These are phyloP conservation scores for Colletotrichum paranaense DNA, from an alignment of 2,329 filamentous ascomycete genomes.

Conservation along the genomic window DNA sequence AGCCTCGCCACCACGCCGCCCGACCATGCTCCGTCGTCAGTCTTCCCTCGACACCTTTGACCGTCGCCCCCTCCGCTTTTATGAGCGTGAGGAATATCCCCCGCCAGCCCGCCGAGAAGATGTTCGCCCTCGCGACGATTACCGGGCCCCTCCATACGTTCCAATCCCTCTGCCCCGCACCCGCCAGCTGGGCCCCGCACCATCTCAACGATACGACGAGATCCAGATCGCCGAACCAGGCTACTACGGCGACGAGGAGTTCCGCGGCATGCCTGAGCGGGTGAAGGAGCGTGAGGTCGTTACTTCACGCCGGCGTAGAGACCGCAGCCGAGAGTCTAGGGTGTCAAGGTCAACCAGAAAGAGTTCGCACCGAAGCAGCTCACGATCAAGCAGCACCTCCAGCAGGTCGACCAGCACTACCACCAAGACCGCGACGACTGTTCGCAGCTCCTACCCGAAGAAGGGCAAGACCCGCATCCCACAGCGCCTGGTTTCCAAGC, in stretches of 20 bases:
- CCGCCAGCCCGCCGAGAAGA: slow-evolving; percentile 64
- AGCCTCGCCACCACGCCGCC: slow-evolving; percentile 68
- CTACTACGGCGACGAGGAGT: slow-evolving; percentile 78
- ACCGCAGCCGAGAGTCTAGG: slow-evolving; percentile 54
- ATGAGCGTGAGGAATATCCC: slow-evolving; percentile 71
- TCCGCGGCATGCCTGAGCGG: slow-evolving; percentile 68
- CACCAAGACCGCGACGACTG: slow-evolving; percentile 60
- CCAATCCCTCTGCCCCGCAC: slow-evolving; percentile 78
- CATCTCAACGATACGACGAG: slow-evolving; percentile 69
- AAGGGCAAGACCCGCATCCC: slow-evolving; percentile 93
- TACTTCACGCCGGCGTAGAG: slow-evolving; percentile 58
- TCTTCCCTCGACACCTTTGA: slow-evolving; percentile 94
- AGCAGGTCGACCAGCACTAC: slow-evolving; percentile 54
- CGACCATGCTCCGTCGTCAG: slow-evolving; percentile 80
- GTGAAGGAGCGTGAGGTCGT: slow-evolving; percentile 72
- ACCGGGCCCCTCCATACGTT: slow-evolving; percentile 61
- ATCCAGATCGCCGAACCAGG: slow-evolving; percentile 76
- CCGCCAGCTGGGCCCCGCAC: slow-evolving; percentile 66
- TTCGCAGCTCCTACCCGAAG: slow-evolving; percentile 76
- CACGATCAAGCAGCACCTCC: slow-evolving; percentile 55
- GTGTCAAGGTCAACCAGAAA: slow-evolving; percentile 53
- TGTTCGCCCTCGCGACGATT: slow-evolving; percentile 62
- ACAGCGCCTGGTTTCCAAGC: slow-evolving; percentile 80
- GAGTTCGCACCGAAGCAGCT: slow-evolving; percentile 51
- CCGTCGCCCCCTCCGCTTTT: slow-evolving; percentile 70